Evolutionary conservation across 2,329 filamentous ascomycete genomes (phyloP), one percentile per base, ranked within the genome.

Genomic region (Trichoderma koningii): DNA sequence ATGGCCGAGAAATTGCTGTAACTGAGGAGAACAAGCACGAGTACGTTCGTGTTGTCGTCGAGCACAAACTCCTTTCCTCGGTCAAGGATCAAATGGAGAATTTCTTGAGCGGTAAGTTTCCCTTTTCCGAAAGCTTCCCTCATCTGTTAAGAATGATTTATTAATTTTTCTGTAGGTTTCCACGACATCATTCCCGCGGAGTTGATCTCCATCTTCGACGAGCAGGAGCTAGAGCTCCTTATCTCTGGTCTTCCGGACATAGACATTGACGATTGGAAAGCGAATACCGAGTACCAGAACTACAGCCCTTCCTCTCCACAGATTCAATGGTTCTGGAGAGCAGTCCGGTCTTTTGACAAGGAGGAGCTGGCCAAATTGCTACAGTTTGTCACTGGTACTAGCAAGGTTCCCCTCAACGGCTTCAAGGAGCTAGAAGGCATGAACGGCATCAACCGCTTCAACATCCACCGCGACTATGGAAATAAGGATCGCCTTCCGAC

Each of bases 321-420:
- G 76, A 97, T 99, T 66, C 93, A 98, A 76, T 99, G 95, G 95
- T 99, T 99, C 87, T 99, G 95, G 95, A 90, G 96, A 73, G 95
- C 95, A 28, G 88, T 99, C 50, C 89, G 95, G 71, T 97, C 93
- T 5, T 99, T 97, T 74, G 96, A 98, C 81, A 98, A 98, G 80
- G 96, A 99, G 80, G 96, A 99, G 80, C 91, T 92, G 67, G 95
- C 95, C 71, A 99, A 99, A 79, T 82, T 99, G 68, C 85, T 99
- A 51, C 95, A 99, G 74, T 99, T 99, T 76, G 95, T 99, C 70
- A 99, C 96, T 1, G 95, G 95, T 76, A 99, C 96, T 19, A 96
- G 91, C 77, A 99, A 99, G 80, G 96, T 99, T 53, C 95, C 95
- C 45, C 87, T 99, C 56, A 99, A 99, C 72, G 95, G 95, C 14